phyloP scores from a whole-genome alignment of 2,329 filamentous ascomycete genomes.

The Penicillium hordei region DNA sequence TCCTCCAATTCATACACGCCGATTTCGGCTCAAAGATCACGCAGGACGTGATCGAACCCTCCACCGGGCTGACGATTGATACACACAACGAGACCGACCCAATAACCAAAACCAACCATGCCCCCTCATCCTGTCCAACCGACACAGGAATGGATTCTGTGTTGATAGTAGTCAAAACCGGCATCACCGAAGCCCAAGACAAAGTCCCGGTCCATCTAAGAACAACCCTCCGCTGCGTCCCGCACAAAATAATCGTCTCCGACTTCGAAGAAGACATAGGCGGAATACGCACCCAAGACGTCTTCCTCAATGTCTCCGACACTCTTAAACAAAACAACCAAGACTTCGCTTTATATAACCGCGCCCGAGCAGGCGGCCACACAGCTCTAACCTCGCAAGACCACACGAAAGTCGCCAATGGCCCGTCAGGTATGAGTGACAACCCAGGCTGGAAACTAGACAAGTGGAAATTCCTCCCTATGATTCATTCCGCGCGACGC shows the following conservation, averaged over 20 bases:
- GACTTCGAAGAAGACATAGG: conserved; percentile 56
- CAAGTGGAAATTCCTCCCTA: conserved; percentile 57
- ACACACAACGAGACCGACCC: background rate
- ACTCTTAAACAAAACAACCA: conserved; percentile 11
- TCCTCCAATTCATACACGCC: conserved; percentile 16
- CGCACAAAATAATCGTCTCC: conserved; percentile 58
- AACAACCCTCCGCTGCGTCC: conserved; percentile 57
- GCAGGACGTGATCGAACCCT: conserved; percentile 10
- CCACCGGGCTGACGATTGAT: background rate
- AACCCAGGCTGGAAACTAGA: conserved; percentile 51
- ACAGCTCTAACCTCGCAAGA: conserved; percentile 33
- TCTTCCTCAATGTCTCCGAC: conserved; percentile 45
- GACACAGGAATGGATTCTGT: conserved; percentile 51
- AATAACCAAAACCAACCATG: background rate
- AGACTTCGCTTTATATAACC: conserved; percentile 39
- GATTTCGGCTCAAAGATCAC: conserved; percentile 5
- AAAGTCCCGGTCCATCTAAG: conserved; percentile 57
- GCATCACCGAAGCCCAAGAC: conserved; percentile 56
- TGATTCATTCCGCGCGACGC: conserved; percentile 50
- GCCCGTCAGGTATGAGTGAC: conserved; percentile 35
- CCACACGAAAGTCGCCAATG: conserved; percentile 31
- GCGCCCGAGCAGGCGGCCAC: conserved; percentile 42
- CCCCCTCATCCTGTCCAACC: conserved; percentile 28
- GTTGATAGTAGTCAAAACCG: conserved; percentile 58
- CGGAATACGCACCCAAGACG: conserved; percentile 52